Percentiles rank a stretch among this genome's conserved stretches.
Conservation (phyloP, 176 grass and related monocot species). For the Musa itinerans region DNA sequence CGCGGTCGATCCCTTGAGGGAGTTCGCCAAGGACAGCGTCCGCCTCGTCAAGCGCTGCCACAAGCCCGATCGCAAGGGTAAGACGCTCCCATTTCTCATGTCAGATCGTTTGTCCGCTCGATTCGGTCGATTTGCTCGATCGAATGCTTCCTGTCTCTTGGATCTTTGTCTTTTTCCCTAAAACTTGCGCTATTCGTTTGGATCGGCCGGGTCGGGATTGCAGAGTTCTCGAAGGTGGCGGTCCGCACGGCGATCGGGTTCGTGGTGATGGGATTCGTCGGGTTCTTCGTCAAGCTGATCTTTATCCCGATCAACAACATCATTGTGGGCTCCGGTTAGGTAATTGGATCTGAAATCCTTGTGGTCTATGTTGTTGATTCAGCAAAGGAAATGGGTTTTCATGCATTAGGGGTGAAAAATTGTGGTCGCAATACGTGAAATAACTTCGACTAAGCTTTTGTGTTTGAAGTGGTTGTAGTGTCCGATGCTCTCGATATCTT, state of each 20-base stretch:
- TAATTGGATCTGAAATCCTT: neutral
- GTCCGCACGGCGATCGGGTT: slow-evolving; percentile 6
- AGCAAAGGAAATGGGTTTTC: too few relatives aligned
- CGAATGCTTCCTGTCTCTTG: neutral
- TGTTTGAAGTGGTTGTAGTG: too few relatives aligned
- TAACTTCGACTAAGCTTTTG: too few relatives aligned
- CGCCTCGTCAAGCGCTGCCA: slow-evolving; percentile 96
- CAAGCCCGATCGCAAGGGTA: slow-evolving; percentile 75
- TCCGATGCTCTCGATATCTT: too few relatives aligned
- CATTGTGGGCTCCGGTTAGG: slow-evolving; percentile 8
- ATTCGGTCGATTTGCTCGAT: neutral
- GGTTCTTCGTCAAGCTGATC: slow-evolving; percentile 10
- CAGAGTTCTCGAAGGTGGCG: slow-evolving; percentile 8
- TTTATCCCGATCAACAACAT: slow-evolving; percentile 10
- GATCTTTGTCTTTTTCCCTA: too few relatives aligned
- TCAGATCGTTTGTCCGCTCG: neutral
- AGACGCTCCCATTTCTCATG: too few relatives aligned
- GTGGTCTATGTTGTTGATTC: too few relatives aligned
- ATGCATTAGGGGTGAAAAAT: too few relatives aligned
- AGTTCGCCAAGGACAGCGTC: slow-evolving; percentile 91
- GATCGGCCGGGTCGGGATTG: neutral
- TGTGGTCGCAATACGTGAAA: too few relatives aligned
- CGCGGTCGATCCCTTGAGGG: slow-evolving; percentile 69
- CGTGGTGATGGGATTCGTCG: slow-evolving; percentile 15
- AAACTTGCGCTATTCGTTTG: too few relatives aligned